A percentile compares a stretch with the other conserved stretches of the same genome.
These are phyloP conservation scores for Proliferodiscus dingleyae DNA, from an alignment of 2,329 filamentous ascomycete genomes.

Conservation along the genomic window DNA sequence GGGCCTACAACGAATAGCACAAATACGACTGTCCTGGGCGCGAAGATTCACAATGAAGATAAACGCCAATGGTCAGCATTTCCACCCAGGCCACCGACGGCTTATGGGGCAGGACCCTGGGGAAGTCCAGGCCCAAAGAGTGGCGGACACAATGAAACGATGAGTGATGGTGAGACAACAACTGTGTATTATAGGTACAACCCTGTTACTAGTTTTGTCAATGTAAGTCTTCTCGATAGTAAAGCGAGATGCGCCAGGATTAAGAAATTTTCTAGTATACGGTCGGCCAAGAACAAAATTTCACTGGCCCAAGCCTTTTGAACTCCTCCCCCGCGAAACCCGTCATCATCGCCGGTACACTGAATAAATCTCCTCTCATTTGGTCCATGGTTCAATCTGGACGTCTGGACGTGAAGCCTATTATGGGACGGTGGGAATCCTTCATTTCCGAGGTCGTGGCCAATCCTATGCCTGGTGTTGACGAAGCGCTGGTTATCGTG, in stretches of 20 bases:
- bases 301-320: slow-evolving; percentile 38
- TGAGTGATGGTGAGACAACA: slow-evolving; percentile 6
- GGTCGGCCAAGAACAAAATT: slow-evolving; percentile 37
- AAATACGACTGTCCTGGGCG: background rate
- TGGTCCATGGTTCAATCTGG: slow-evolving; percentile 50
- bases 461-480: slow-evolving; percentile 50
- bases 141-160: slow-evolving; percentile 13
- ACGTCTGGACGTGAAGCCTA: slow-evolving; percentile 52
- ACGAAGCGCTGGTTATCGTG: slow-evolving; percentile 60
- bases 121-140: slow-evolving; percentile 4
- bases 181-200: slow-evolving; percentile 26
- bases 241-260: background rate
- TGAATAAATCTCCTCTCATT: slow-evolving; percentile 60
- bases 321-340: slow-evolving; percentile 37
- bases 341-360: slow-evolving; percentile 63
- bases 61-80: background rate
- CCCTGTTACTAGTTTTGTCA: slow-evolving; percentile 23
- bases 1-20: background rate
- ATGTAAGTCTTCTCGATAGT: slow-evolving; percentile 17
- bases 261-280: slow-evolving; percentile 34
- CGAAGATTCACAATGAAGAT: too few relatives aligned
- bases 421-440: slow-evolving; percentile 64
- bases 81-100: background rate
- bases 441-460: slow-evolving; percentile 57
- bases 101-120: background rate